A percentile compares a stretch with the other conserved stretches of the same genome.
Conservation (phyloP, 306 rosid genomes). For the Gleditsia sinensis region DNA sequence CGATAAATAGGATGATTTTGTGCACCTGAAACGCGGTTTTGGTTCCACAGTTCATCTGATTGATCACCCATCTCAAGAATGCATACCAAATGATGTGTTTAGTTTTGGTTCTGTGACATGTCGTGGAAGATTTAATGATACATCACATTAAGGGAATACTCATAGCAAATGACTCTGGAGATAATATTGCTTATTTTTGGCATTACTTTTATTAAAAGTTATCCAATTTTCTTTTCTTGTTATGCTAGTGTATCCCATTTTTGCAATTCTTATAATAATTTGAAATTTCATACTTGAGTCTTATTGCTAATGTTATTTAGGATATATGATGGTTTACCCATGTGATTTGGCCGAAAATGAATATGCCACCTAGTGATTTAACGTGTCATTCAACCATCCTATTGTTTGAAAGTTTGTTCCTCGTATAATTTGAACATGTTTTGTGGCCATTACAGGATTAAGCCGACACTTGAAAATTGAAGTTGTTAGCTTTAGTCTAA, state of each 20-base stretch:
- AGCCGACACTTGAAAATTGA: no score
- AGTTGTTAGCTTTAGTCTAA: no score
- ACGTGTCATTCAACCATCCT: neutral
- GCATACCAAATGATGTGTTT: constrained; percentile 15
- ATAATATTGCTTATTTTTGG: neutral
- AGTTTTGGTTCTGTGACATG: neutral
- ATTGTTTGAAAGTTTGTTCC: neutral
- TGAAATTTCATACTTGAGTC: neutral
- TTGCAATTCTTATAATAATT: neutral
- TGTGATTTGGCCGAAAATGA: neutral
- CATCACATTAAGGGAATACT: neutral
- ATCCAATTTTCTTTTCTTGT: neutral
- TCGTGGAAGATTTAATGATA: neutral
- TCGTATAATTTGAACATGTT: neutral
- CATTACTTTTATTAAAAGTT: neutral
- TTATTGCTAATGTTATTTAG: neutral
- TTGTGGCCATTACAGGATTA: no score
- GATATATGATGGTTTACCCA: neutral
- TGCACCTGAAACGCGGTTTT: neutral
- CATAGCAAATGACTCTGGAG: neutral
- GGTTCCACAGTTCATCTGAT: neutral
- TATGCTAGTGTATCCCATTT: neutral
- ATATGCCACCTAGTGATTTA: neutral
- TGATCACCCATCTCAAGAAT: neutral
- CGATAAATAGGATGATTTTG: constrained; percentile 10